Evolutionary conservation across 495 filamentous ascomycete species (phyloP).

Genomic region (Xylaria acuta): DNA sequence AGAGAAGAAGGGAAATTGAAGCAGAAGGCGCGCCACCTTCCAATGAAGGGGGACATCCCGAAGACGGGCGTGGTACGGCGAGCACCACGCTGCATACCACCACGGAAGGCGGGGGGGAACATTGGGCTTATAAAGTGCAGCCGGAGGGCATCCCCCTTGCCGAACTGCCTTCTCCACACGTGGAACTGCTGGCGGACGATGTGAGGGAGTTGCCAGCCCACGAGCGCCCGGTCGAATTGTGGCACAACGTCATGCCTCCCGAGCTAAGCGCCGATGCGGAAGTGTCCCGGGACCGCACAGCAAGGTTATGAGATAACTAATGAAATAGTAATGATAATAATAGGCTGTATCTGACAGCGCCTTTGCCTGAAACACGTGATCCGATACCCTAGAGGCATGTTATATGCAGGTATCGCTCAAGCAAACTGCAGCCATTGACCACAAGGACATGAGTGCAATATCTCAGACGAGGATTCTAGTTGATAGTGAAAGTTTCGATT

Average conservation of each 20-base stretch:
- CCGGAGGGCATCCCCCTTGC: not conserved
- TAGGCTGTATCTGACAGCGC: not conserved
- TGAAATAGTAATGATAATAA: constrained; percentile 13
- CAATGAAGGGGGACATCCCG: constrained; percentile 2
- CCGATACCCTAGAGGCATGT: not conserved
- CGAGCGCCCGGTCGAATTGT: constrained; percentile 32
- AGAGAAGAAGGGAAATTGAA: not conserved
- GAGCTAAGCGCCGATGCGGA: constrained; percentile 33
- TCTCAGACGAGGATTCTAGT: not conserved
- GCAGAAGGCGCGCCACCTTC: not conserved
- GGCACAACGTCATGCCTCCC: constrained; percentile 23
- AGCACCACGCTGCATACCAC: not conserved
- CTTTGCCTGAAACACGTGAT: not conserved
- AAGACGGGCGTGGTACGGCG: not conserved
- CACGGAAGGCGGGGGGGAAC: not conserved
- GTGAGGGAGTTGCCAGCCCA: constrained; percentile 28
- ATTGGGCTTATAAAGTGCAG: constrained; percentile 19
- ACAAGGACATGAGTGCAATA: not conserved
- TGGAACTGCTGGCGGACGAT: not conserved
- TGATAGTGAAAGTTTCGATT: not conserved
- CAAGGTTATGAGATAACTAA: constrained; percentile 4
- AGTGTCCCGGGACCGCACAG: not conserved
- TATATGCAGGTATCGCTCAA: not conserved
- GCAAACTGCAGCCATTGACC: not conserved
- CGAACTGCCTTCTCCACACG: constrained; percentile 9